Conservation (phyloP, 495 filamentous ascomycete species). For the Trichoderma virens region DNA sequence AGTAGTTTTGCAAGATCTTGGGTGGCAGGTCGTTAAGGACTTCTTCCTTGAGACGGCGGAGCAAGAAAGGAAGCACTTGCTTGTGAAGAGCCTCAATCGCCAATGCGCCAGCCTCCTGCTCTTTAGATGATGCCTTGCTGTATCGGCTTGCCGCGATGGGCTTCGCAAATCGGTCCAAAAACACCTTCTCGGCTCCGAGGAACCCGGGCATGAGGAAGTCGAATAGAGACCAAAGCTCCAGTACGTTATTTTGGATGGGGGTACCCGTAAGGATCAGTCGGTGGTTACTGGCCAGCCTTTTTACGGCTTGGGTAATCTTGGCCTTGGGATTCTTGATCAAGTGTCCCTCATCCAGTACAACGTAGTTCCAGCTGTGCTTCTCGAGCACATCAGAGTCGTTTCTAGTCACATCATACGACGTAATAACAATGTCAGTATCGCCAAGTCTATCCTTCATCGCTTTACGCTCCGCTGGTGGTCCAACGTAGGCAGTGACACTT, state of each 20-base stretch:
- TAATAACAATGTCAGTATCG: conserved; percentile 84
- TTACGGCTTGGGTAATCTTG: conserved; percentile 86
- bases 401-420: conserved; percentile 93
- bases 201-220: conserved; percentile 99
- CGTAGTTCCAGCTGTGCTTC: conserved; percentile 89
- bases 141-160: conserved; percentile 92
- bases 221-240: conserved; percentile 95
- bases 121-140: conserved; percentile 94
- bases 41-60: conserved; percentile 95
- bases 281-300: conserved; percentile 80
- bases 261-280: conserved; percentile 94
- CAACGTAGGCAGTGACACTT: conserved; percentile 79
- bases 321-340: conserved; percentile 97
- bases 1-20: conserved; percentile 99
- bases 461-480: conserved; percentile 70
- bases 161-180: conserved; percentile 94
- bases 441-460: conserved; percentile 58
- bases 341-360: conserved; percentile 94
- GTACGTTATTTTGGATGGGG: conserved; percentile 94
- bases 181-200: conserved; percentile 96
- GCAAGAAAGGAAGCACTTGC: conserved; percentile 92
- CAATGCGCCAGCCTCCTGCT: conserved; percentile 92
- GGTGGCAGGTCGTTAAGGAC: conserved; percentile 93
- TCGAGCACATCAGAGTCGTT: conserved; percentile 85
- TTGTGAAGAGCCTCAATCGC: conserved; percentile 97